Base-by-base conservation (phyloP, 2,329 filamentous ascomycete species). In the Epichloe festucae region DNA sequence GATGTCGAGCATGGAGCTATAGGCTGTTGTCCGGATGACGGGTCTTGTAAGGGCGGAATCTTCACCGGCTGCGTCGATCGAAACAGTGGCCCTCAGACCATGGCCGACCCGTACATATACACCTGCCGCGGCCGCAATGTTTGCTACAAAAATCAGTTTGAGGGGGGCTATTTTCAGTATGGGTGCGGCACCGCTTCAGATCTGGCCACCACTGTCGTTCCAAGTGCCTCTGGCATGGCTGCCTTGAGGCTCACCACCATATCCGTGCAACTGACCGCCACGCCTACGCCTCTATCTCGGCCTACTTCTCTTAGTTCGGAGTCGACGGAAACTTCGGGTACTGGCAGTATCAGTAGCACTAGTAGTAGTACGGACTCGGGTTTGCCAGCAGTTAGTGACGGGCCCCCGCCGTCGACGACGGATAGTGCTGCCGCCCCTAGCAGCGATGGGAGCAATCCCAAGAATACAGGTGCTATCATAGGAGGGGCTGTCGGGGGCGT, bases 1-100 rank as follows among this genome's bases (percentile, higher is more conserved):
- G 77, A 80, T 54, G 63, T 67, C 19, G 65, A 67, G 17, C 68
- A 74, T 51, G 68, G 70, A 31, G 72, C 72, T n/a, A 66, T 80
- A 35, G 77, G 77, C 46, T 80, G 77, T 60, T 82, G 78, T 59
- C 77, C 78, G 1, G 69, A 81, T 56, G 62, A 62, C 14, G 70
- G 65, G 3, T 58, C 70, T 6, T 82, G 78, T 61, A 75, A 73
- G 1, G 66, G 69, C 3, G 78, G 78, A 50, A 72, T 82, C 40
- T 82, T 73, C 60, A 82, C 78, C 2, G 71, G 69, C 40, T 82
- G 78, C 53, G 74, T 79, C 42, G 78, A 82, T 58, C 59, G 60
- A 48, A 74, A 72, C 57, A 77, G 72, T 51, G 67, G 66, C 4
- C 65, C 72, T 1, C 74, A 77, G 59, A 74, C 70, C 3, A 73